A percentile compares a stretch with the other conserved stretches of the same genome.
phyloP scores from a whole-genome alignment of 1,284 basidiomycete species.

The Vanrija pseudolonga region DNA sequence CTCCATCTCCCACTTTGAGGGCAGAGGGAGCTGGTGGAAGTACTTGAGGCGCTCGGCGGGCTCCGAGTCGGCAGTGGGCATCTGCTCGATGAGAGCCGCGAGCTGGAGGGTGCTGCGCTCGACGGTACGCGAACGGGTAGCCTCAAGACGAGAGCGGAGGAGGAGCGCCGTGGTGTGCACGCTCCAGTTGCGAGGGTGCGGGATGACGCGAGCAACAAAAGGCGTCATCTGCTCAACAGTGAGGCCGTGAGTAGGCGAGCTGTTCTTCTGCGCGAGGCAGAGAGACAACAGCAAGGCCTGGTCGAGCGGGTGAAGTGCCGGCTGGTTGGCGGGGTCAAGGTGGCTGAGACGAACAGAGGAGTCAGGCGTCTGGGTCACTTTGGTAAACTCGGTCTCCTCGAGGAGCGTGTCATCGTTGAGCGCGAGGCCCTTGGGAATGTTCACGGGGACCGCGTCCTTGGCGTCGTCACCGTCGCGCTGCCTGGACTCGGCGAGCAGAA shows the following conservation, averaged over 20 bases:
- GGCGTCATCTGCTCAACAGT: slow-evolving; percentile 86
- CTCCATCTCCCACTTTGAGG: slow-evolving; percentile 88
- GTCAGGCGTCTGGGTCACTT: slow-evolving; percentile 30
- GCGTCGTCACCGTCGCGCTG: slow-evolving; percentile 48
- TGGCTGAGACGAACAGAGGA: slow-evolving; percentile 53
- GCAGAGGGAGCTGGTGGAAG: slow-evolving; percentile 72
- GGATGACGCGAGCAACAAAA: slow-evolving; percentile 78
- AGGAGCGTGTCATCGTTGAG: slow-evolving; percentile 96
- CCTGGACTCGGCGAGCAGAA: slow-evolving; percentile 85
- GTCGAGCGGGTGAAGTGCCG: slow-evolving; percentile 81
- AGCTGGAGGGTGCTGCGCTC: slow-evolving; percentile 85
- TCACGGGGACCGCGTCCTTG: slow-evolving; percentile 22
- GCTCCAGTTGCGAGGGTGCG: slow-evolving; percentile 87
- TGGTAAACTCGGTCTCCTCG: slow-evolving; percentile 87
- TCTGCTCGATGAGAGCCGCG: slow-evolving; percentile 89
- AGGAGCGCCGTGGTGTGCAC: slow-evolving; percentile 91
- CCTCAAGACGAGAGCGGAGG: slow-evolving; percentile 81
- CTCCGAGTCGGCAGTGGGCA: slow-evolving; percentile 71
- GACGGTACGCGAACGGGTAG: slow-evolving; percentile 78
- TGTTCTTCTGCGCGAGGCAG: slow-evolving; percentile 84
- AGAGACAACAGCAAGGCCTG: slow-evolving; percentile 84
- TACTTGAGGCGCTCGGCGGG: slow-evolving; percentile 68
- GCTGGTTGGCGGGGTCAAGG: slow-evolving; percentile 78
- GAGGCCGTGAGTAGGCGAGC: slow-evolving; percentile 77
- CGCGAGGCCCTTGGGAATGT: slow-evolving; percentile 70